Evolutionary conservation across 2,329 filamentous ascomycete species (phyloP).

Genomic region (Penicillium crustosum): DNA sequence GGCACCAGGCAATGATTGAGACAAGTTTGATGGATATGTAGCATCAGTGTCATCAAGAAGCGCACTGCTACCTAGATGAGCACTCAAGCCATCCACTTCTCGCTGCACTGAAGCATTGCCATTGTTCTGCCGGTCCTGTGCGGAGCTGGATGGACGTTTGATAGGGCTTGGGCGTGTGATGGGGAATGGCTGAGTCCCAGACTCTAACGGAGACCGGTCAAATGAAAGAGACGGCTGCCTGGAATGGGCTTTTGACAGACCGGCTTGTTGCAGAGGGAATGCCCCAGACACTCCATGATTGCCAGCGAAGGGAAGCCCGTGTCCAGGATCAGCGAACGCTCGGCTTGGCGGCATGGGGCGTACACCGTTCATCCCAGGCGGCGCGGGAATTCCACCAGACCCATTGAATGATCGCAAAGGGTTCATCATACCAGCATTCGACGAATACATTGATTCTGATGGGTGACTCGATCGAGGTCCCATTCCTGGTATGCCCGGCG

Average conservation of each 20-base stretch:
- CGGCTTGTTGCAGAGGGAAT: slow-evolving; percentile 38
- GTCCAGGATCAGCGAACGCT: slow-evolving; percentile 51
- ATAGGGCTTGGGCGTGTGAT: slow-evolving; percentile 84
- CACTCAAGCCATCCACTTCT: slow-evolving; percentile 69
- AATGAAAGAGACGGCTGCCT: slow-evolving; percentile 70
- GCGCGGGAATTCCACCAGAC: slow-evolving; percentile 54
- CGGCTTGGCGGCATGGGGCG: slow-evolving; percentile 60
- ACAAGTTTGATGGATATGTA: slow-evolving; percentile 54
- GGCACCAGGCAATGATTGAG: slow-evolving; percentile 50
- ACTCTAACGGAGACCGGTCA: slow-evolving; percentile 60
- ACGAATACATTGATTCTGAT: slow-evolving; percentile 57
- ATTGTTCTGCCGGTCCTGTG: slow-evolving; percentile 48
- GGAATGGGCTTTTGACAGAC: slow-evolving; percentile 61
- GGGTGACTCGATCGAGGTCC: slow-evolving; percentile 53
- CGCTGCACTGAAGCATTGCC: slow-evolving; percentile 47
- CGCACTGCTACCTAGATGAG: slow-evolving; percentile 86
- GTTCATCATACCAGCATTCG: slow-evolving; percentile 51
- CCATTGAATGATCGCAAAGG: slow-evolving; percentile 56
- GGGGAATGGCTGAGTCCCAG: slow-evolving; percentile 62
- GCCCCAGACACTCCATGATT: slow-evolving; percentile 45
- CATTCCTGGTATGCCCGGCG: slow-evolving; percentile 55
- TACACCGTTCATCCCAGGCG: slow-evolving; percentile 61
- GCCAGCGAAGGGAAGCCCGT: slow-evolving; percentile 43
- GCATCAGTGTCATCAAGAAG: slow-evolving; percentile 74
- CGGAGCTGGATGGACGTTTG: slow-evolving; percentile 75